Conservation (phyloP, 2,329 filamentous ascomycete genomes). For the Cyclaneusma minus region DNA sequence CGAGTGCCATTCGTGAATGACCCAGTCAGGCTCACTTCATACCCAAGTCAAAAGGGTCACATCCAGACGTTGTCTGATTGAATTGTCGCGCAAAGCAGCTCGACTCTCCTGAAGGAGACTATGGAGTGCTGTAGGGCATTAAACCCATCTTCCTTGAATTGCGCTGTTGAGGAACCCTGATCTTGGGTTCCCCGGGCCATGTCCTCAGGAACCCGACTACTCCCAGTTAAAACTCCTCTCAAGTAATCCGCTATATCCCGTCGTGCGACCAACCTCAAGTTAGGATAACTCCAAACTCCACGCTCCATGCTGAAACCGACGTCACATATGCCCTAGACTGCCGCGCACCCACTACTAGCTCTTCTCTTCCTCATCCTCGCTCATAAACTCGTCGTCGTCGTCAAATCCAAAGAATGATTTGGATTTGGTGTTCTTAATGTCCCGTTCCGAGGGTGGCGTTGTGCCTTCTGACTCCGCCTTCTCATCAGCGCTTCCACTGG, state of each 20-base stretch:
- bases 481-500: slow-evolving; percentile 19
- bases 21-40: too few species aligned
- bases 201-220: background rate
- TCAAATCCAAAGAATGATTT: slow-evolving; percentile 60
- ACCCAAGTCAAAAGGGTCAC: too few species aligned
- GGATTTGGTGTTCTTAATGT: slow-evolving; percentile 18
- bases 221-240: background rate
- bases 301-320: background rate
- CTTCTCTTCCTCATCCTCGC: slow-evolving; percentile 41
- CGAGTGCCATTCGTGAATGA: too few species aligned
- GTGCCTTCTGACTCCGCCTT: slow-evolving; percentile 23
- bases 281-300: background rate
- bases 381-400: slow-evolving; percentile 63
- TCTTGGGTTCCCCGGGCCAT: background rate
- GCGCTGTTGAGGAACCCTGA: too few species aligned
- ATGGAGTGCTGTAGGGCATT: too few species aligned
- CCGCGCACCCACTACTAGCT: too few species aligned
- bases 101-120: too few species aligned
- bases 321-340: too few species aligned
- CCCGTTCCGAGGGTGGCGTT: slow-evolving; percentile 28
- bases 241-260: background rate
- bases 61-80: too few species aligned
- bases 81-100: too few species aligned
- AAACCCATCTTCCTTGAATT: too few species aligned
- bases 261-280: background rate